phyloP scores from a whole-genome alignment of 2,329 filamentous ascomycete genomes.

The Helminthosporium solani region DNA sequence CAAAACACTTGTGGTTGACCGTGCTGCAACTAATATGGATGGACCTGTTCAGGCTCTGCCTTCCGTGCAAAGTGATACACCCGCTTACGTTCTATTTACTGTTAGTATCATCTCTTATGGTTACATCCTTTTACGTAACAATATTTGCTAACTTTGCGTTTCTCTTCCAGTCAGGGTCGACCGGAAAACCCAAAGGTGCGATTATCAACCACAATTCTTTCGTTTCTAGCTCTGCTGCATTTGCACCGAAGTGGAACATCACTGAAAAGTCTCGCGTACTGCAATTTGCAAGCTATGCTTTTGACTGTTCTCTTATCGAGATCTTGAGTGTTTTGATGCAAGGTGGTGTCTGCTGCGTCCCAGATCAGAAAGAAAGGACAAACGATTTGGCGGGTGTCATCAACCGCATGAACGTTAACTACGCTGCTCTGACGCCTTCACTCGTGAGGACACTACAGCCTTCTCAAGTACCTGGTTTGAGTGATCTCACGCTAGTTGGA shows the following conservation, averaged over 20 bases:
- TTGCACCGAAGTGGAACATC: slow-evolving; percentile 43
- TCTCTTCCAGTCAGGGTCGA: slow-evolving; percentile 49
- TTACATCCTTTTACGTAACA: no score
- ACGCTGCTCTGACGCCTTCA: slow-evolving; percentile 49
- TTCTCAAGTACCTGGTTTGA: slow-evolving; percentile 26
- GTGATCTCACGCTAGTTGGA: slow-evolving; percentile 32
- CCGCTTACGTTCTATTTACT: slow-evolving; percentile 63
- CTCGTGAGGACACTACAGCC: slow-evolving; percentile 34
- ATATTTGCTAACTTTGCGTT: no score
- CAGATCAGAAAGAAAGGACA: slow-evolving; percentile 49
- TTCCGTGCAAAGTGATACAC: slow-evolving; percentile 47
- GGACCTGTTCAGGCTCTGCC: slow-evolving; percentile 28
- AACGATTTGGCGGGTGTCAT: slow-evolving; percentile 49
- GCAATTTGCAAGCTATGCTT: slow-evolving; percentile 49
- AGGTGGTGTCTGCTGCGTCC: slow-evolving; percentile 52
- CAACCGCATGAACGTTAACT: slow-evolving; percentile 42
- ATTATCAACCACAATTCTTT: slow-evolving; percentile 63
- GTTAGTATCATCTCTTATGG: no score
- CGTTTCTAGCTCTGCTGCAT: slow-evolving; percentile 46
- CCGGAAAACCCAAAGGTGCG: slow-evolving; percentile 60
- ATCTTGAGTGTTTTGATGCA: slow-evolving; percentile 49
- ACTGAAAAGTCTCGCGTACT: slow-evolving; percentile 57
- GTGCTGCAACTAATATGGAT: slow-evolving; percentile 44
- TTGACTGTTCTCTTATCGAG: slow-evolving; percentile 50
- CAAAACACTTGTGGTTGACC: slow-evolving; percentile 33